Evolutionary conservation across 78 protist species (phyloP), one percentile per base, ranked within the genome.

Genomic region (Dictyostelium citrinum): DNA sequence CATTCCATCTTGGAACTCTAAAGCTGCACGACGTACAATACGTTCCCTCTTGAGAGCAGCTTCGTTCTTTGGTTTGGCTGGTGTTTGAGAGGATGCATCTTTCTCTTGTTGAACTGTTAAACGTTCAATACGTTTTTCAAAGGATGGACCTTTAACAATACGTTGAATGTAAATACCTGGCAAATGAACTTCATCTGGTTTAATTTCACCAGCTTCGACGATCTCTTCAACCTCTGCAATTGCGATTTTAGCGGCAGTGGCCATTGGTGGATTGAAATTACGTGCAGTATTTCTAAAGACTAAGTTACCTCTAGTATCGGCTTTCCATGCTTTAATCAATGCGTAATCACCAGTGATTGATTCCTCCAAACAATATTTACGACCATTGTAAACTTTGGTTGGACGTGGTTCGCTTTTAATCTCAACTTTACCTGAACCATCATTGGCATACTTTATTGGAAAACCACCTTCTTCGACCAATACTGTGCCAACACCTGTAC

Each of bases 181-280:
- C 27, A 97, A 35, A 76, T 98, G 99, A 45, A 98, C 77, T 12
- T 97, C 91, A 24, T 97, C 96, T 27, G 99, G 98, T 60, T 91
- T 83, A 24, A 98, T 51, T 58, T 81, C 60, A 11, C 99, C 99
- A 6, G 83, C 86, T 43, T 90, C 96, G 49, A 98, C 99, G 31
- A 98, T 96, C 84, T 98, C 98, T 64, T 98, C 99, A 17, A 97
- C 97, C 81, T 98, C 99, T 2, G 97, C 99, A 39, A 98, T 98
- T 10, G 96, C 77, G 68, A 97, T 90, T 35, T 88, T 70, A 2
- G 97, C 98, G 1, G 99, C 98, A 7, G 84, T 95, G 39, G 99
- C 99, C 49, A 72, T 51, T 22, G 96, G 90, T 31, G 97, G 93
- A 80, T 98, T 98, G 96, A 98, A 98, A 92, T 98, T 98, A 31